A percentile compares a stretch with the other conserved stretches of the same genome.
Evolutionary conservation across 805 yeast genomes (phyloP).

Genomic region (Nakazawaea peltata): DNA sequence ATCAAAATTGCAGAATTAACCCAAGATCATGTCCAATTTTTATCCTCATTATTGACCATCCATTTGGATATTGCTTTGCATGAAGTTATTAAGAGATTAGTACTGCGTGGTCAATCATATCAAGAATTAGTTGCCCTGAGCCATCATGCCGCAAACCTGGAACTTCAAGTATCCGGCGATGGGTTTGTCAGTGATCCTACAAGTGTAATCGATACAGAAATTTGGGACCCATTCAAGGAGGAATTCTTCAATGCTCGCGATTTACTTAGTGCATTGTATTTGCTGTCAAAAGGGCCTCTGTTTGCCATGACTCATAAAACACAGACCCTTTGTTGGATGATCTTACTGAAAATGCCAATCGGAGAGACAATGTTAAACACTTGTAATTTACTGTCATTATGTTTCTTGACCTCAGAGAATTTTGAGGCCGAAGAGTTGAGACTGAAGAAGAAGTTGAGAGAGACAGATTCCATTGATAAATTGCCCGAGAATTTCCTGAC

Average conservation of each 20-base stretch:
- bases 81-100: slow-evolving; percentile 7
- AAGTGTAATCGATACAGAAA: slow-evolving; percentile 28
- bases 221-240: slow-evolving; percentile 69
- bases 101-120: slow-evolving; percentile 33
- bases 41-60: slow-evolving; percentile 19
- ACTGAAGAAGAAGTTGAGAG: slow-evolving; percentile 22
- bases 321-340: slow-evolving; percentile 59
- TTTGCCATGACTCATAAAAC: slow-evolving; percentile 31
- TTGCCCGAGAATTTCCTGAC: neutral
- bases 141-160: slow-evolving; percentile 14
- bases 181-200: slow-evolving; percentile 10
- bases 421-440: slow-evolving; percentile 40
- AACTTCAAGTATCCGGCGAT: neutral
- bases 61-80: slow-evolving; percentile 8
- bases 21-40: slow-evolving; percentile 11
- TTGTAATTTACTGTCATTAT: slow-evolving; percentile 62
- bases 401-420: slow-evolving; percentile 60
- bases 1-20: slow-evolving; percentile 59
- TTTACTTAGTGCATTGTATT: slow-evolving; percentile 59
- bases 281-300: slow-evolving; percentile 57
- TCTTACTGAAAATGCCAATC: slow-evolving; percentile 59
- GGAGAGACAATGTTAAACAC: slow-evolving; percentile 57
- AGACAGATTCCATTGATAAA: slow-evolving; percentile 19
- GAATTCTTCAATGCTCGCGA: slow-evolving; percentile 78
- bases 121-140: slow-evolving; percentile 32